phyloP scores from a whole-genome alignment of 2,329 filamentous ascomycete species.

The Aureobasidium lini region DNA sequence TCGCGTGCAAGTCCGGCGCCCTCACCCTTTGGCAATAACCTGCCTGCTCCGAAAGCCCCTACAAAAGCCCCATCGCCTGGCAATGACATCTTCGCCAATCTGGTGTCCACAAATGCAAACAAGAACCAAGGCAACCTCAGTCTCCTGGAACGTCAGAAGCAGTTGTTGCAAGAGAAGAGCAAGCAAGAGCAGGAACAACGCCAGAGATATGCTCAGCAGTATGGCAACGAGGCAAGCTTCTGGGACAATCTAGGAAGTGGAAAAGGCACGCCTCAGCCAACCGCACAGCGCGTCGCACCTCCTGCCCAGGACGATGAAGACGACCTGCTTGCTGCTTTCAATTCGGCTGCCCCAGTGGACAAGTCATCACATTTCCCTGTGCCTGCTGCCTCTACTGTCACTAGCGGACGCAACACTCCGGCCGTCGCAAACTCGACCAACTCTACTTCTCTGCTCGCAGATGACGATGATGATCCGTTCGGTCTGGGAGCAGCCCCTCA shows the following conservation, averaged over 20 bases:
- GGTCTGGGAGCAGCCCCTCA: conserved; percentile 49
- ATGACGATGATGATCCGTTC: conserved; percentile 79
- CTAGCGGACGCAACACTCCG: conserved; percentile 37
- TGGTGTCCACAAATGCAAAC: conserved; percentile 57
- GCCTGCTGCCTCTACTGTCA: conserved; percentile 22
- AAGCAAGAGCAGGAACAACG: conserved; percentile 68
- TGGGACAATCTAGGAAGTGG: conserved; percentile 64
- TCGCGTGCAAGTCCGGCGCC: conserved; percentile 33
- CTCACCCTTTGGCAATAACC: conserved; percentile 33
- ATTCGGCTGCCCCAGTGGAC: conserved; percentile 51
- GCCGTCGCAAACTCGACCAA: conserved; percentile 8
- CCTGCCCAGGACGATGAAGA: conserved; percentile 37
- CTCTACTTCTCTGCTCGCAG: conserved; percentile 26
- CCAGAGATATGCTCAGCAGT: conserved; percentile 66
- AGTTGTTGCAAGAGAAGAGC: conserved; percentile 69
- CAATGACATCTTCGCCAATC: conserved; percentile 69
- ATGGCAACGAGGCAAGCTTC: conserved; percentile 61
- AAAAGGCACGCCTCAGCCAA: conserved; percentile 37
- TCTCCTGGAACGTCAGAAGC: conserved; percentile 57
- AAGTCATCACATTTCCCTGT: conserved; percentile 53
- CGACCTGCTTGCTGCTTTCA: conserved; percentile 56
- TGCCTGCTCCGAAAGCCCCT: conserved; percentile 38
- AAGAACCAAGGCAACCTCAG: conserved; percentile 62
- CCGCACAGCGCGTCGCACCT: conserved; percentile 20
- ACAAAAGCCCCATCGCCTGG: conserved; percentile 45